Percentiles rank a stretch among this genome's conserved stretches.
These are phyloP conservation scores for Candida pseudoglaebosa DNA, from an alignment of 805 yeast species.

Conservation along the genomic window DNA sequence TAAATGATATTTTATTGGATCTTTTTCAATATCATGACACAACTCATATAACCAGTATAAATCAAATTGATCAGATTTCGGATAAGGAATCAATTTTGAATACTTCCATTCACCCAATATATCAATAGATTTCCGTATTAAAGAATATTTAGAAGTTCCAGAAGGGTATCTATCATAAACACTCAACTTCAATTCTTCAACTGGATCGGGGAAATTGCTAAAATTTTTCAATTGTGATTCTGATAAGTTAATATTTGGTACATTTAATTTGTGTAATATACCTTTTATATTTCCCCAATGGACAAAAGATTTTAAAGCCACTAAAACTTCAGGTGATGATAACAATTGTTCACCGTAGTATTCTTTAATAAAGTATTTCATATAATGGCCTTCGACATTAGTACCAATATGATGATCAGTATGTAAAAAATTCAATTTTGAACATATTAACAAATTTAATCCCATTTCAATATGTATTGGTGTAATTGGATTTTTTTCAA, in stretches of 20 bases:
- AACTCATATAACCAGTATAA: constrained; percentile 32
- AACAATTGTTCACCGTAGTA: constrained; percentile 40
- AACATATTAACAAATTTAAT: constrained; percentile 37
- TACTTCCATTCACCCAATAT: constrained; percentile 30
- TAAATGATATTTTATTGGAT: constrained; percentile 48
- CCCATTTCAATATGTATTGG: constrained; percentile 40
- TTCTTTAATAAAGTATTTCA: constrained; percentile 34
- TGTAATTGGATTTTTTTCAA: constrained; percentile 18
- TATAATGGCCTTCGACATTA: constrained; percentile 42
- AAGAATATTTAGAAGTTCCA: constrained; percentile 46
- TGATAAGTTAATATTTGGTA: constrained; percentile 33
- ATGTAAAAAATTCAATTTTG: constrained; percentile 50
- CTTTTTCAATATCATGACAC: constrained; percentile 42
- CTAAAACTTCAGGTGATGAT: constrained; percentile 38
- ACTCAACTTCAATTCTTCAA: constrained; percentile 33
- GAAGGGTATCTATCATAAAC: constrained; percentile 48
- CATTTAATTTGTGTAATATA: constrained; percentile 38
- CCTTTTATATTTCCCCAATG: constrained; percentile 56
- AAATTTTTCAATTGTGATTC: constrained; percentile 27
- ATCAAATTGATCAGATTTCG: constrained; percentile 15
- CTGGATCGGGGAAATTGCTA: constrained; percentile 39
- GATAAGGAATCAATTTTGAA: constrained; percentile 35
- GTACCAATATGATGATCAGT: constrained; percentile 55
- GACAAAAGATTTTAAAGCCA: constrained; percentile 47
- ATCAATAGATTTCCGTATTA: constrained; percentile 38